These are phyloP conservation scores for Tuber microsphaerosporum DNA, from an alignment of 495 filamentous ascomycete genomes.

Conservation along the genomic window DNA sequence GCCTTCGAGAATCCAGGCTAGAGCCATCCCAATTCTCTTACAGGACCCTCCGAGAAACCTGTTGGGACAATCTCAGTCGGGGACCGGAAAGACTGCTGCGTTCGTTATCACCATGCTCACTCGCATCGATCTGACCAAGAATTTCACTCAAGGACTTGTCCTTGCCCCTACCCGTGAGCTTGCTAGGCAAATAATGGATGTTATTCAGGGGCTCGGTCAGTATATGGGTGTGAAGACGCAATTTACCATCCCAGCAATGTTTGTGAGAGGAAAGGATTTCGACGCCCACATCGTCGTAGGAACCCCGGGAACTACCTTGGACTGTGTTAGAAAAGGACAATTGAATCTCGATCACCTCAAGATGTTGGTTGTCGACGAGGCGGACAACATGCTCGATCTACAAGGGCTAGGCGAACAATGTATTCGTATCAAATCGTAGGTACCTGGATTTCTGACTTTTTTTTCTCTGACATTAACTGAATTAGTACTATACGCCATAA, in stretches of 20 bases:
- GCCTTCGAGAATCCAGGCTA: conserved; percentile 95
- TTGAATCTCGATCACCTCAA: conserved; percentile 58
- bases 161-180: conserved; percentile 91
- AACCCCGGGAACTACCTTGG: conserved; percentile 84
- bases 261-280: conserved; percentile 54
- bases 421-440: conserved; percentile 73
- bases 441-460: conserved; percentile 16
- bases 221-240: conserved; percentile 61
- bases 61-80: conserved; percentile 96
- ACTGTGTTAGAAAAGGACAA: conserved; percentile 65
- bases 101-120: conserved; percentile 92
- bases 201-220: conserved; percentile 70
- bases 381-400: conserved; percentile 92
- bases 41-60: conserved; percentile 77
- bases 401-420: conserved; percentile 95
- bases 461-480: not conserved
- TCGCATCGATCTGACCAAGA: conserved; percentile 63
- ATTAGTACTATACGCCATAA: conserved; percentile 32
- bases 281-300: conserved; percentile 76
- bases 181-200: conserved; percentile 83
- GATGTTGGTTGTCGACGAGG: conserved; percentile 83
- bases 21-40: conserved; percentile 82
- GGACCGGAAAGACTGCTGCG: conserved; percentile 94
- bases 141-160: conserved; percentile 69
- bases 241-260: conserved; percentile 71